Evolutionary conservation across 2,329 filamentous ascomycete genomes (phyloP).

Genomic region (Huntiella abstrusa): DNA sequence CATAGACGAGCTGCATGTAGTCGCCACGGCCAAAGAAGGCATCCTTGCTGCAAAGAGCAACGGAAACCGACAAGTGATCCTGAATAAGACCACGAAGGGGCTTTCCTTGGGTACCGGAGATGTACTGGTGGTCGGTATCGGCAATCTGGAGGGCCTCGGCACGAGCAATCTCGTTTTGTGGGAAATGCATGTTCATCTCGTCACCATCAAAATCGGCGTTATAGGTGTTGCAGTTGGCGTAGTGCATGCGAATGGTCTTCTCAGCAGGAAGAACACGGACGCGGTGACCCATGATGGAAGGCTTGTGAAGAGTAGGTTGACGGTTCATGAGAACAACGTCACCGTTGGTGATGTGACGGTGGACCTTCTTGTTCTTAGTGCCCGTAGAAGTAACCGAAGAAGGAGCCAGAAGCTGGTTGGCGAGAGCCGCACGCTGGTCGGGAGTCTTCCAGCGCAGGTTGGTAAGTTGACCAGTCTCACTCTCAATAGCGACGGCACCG

Average conservation of each 20-base stretch:
- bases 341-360: slow-evolving; percentile 86
- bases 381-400: slow-evolving; percentile 56
- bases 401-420: slow-evolving; percentile 81
- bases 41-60: slow-evolving; percentile 77
- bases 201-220: slow-evolving; percentile 99
- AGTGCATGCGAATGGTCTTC: slow-evolving; percentile 98
- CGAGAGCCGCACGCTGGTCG: slow-evolving; percentile 74
- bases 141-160: slow-evolving; percentile 86
- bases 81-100: slow-evolving; percentile 91
- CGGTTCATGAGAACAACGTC: slow-evolving; percentile 98
- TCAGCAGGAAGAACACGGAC: slow-evolving; percentile 83
- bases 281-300: slow-evolving; percentile 95
- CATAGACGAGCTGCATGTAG: slow-evolving; percentile 89
- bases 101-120: slow-evolving; percentile 84
- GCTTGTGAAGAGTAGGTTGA: slow-evolving; percentile 93
- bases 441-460: slow-evolving; percentile 71
- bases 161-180: slow-evolving; percentile 85
- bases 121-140: slow-evolving; percentile 92
- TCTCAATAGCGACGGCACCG: slow-evolving; percentile 84
- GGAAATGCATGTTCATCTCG: slow-evolving; percentile 99
- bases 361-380: slow-evolving; percentile 82
- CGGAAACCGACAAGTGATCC: slow-evolving; percentile 91
- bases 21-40: slow-evolving; percentile 74
- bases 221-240: slow-evolving; percentile 98
- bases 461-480: slow-evolving; percentile 82